These are phyloP conservation scores for Polysphondylium violaceum DNA, from an alignment of 78 protist genomes.

Conservation along the genomic window DNA sequence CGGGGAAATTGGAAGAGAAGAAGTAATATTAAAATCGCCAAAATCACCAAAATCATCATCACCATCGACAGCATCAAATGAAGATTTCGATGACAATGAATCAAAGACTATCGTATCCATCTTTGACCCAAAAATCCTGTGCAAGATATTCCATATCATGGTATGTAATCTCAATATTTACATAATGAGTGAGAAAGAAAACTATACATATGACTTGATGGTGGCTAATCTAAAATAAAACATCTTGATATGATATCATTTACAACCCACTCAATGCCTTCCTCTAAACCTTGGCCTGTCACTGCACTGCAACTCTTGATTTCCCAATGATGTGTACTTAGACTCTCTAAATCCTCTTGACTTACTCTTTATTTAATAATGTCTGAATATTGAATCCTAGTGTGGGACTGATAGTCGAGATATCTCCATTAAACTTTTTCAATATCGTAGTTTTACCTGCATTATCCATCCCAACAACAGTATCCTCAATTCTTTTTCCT, in stretches of 20 bases:
- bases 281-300: conserved; percentile 94
- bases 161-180: no score
- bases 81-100: no score
- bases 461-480: conserved; percentile 98
- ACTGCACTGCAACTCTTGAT: conserved; percentile 93
- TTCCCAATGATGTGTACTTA: conserved; percentile 89
- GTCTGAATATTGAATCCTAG: conserved; percentile 98
- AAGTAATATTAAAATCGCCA: conserved; percentile 20
- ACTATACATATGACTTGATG: no score
- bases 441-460: conserved; percentile 99
- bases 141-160: no score
- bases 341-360: conserved; percentile 75
- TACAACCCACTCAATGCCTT: conserved; percentile 98
- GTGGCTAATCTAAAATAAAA: conserved; percentile 89
- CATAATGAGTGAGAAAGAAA: no score
- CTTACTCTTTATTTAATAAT: conserved; percentile 82
- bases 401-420: conserved; percentile 94
- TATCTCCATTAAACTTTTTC: conserved; percentile 95
- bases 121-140: no score
- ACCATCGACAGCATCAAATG: background rate
- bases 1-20: no score
- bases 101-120: no score
- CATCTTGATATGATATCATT: conserved; percentile 95
- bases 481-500: conserved; percentile 98
- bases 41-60: conserved; percentile 26